A percentile compares a stretch with the other conserved stretches of the same genome.
Conservation (phyloP, 2,329 filamentous ascomycete species). For the Huntiella moniliformis region DNA sequence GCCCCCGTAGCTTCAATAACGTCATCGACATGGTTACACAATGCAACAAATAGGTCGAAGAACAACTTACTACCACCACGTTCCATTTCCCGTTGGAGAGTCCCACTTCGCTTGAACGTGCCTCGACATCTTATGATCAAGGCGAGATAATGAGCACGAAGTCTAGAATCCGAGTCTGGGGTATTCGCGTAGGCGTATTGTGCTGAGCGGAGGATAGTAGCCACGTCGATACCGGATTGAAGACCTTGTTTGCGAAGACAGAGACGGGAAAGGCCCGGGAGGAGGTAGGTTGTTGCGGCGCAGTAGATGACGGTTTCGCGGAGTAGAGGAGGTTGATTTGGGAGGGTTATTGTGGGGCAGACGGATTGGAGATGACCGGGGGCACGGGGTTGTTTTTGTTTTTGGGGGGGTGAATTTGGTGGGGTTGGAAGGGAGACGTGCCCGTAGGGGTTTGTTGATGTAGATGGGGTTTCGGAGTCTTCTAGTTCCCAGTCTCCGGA, state of each 20-base stretch:
- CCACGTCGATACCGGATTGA: conserved; percentile 80
- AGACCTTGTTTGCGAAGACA: conserved; percentile 87
- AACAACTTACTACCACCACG: conserved; percentile 76
- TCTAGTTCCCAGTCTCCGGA: conserved; percentile 81
- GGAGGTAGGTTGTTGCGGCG: conserved; percentile 70
- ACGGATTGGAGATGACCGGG: conserved; percentile 57
- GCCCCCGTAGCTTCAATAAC: conserved; percentile 69
- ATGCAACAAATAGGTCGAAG: conserved; percentile 94
- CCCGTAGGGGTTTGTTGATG: conserved; percentile 29
- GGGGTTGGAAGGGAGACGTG: neutral
- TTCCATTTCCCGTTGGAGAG: conserved; percentile 98
- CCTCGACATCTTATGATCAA: conserved; percentile 93
- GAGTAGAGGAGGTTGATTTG: conserved; percentile 24
- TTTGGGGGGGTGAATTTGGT: neutral
- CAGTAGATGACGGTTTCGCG: conserved; percentile 93
- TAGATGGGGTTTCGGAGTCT: conserved; percentile 33
- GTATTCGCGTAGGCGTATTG: conserved; percentile 94
- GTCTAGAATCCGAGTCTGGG: conserved; percentile 74
- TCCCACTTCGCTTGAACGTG: conserved; percentile 95
- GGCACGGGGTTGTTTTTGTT: conserved; percentile 29
- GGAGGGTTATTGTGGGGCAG: conserved; percentile 40
- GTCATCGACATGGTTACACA: conserved; percentile 97
- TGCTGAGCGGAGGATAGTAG: conserved; percentile 75
- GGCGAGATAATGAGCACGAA: conserved; percentile 92
- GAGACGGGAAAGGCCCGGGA: conserved; percentile 82